Conservation (phyloP, 305 asterid genomes). For the Solanum aculeatissimum region DNA sequence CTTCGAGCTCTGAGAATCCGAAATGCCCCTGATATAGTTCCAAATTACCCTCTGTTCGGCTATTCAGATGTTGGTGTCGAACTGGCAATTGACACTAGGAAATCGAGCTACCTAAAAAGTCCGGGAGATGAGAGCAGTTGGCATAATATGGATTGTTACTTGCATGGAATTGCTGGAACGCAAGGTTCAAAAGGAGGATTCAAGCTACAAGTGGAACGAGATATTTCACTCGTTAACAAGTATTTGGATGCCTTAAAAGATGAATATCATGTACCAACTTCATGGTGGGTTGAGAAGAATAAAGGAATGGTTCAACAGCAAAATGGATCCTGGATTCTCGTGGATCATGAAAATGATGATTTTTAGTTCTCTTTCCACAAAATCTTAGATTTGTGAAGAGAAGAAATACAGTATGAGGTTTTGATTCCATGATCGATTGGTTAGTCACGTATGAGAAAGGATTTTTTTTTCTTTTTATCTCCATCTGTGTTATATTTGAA, state of each 20-base stretch:
- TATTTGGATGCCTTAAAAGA: slow-evolving; percentile 25
- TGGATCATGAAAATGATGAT: slow-evolving; percentile 15
- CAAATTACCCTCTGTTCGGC: slow-evolving; percentile 23
- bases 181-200: slow-evolving; percentile 52
- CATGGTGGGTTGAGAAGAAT: slow-evolving; percentile 46
- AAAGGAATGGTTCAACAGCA: slow-evolving; percentile 52
- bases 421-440: neutral
- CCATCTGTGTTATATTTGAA: neutral
- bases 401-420: neutral
- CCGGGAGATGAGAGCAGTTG: slow-evolving; percentile 15
- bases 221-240: slow-evolving; percentile 46
- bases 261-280: slow-evolving; percentile 14
- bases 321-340: slow-evolving; percentile 38
- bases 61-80: slow-evolving; percentile 42
- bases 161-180: slow-evolving; percentile 51
- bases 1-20: slow-evolving; percentile 30
- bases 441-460: neutral
- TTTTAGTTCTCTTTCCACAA: neutral
- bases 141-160: slow-evolving; percentile 51
- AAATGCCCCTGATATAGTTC: slow-evolving; percentile 42
- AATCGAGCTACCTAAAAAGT: slow-evolving; percentile 38
- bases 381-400: neutral
- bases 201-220: slow-evolving; percentile 26
- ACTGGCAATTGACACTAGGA: slow-evolving; percentile 25
- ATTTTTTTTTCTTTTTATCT: too few relatives aligned